Conservation (phyloP, 305 asterid species). For the Salvia sclarea region DNA sequence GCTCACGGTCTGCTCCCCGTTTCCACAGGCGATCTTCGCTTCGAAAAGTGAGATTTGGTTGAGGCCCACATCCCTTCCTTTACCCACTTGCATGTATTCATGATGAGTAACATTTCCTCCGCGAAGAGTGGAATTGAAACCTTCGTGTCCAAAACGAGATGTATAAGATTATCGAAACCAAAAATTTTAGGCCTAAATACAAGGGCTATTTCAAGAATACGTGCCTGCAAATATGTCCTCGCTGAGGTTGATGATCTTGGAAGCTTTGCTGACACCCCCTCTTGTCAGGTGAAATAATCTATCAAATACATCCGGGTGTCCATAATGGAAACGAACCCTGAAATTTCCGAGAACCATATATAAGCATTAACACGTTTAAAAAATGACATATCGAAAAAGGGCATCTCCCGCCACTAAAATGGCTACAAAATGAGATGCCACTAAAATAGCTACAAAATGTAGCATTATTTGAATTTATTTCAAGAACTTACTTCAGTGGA, state of each 20-base stretch:
- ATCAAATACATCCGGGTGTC: slow-evolving; percentile 96
- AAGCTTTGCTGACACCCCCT: slow-evolving; percentile 99
- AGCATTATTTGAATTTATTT: no score
- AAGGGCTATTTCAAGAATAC: slow-evolving; percentile 29
- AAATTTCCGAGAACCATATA: slow-evolving; percentile 23
- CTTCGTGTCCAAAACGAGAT: slow-evolving; percentile 40
- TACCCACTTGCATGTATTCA: slow-evolving; percentile 97
- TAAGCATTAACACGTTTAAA: neutral
- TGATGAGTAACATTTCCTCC: slow-evolving; percentile 98
- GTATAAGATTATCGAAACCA: slow-evolving; percentile 29
- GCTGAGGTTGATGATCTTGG: slow-evolving; percentile 82
- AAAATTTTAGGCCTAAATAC: slow-evolving; percentile 10
- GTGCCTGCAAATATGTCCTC: slow-evolving; percentile 97
- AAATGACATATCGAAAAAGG: neutral
- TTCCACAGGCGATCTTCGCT: slow-evolving; percentile 96
- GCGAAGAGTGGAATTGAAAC: slow-evolving; percentile 96
- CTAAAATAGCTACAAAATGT: slow-evolving; percentile 11
- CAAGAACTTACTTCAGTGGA: slow-evolving; percentile 87
- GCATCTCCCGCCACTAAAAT: slow-evolving; percentile 12
- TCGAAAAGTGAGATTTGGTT: slow-evolving; percentile 90
- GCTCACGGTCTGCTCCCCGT: slow-evolving; percentile 94
- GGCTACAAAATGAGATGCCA: neutral
- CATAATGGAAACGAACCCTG: slow-evolving; percentile 99
- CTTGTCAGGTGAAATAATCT: slow-evolving; percentile 90
- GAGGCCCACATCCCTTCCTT: slow-evolving; percentile 98